Evolutionary conservation across 345 rosid genomes (phyloP).

Genomic region (Moricandia moricandioides): DNA sequence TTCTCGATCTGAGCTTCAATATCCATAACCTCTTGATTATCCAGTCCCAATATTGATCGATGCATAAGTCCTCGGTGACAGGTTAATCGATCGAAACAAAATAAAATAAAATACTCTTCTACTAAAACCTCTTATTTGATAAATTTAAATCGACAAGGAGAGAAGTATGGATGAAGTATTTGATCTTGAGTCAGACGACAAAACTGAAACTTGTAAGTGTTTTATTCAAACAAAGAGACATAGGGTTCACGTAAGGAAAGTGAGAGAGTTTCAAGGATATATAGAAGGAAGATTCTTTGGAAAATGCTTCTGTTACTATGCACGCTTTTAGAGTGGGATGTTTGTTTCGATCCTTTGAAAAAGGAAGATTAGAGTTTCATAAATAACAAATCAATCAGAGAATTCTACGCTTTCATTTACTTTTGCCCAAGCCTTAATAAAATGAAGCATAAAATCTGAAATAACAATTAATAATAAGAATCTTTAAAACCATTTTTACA

Average conservation of each 20-base stretch:
- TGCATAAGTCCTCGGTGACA: constrained; percentile 7
- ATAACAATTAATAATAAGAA: neutral
- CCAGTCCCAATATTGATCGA: constrained; percentile 16
- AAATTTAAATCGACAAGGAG: neutral
- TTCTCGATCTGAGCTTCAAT: constrained; percentile 36
- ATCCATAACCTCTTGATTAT: constrained; percentile 30
- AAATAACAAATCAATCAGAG: constrained; percentile 5
- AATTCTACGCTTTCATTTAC: neutral
- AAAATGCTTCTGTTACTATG: constrained; percentile 29
- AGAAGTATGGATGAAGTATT: neutral
- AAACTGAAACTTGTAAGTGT: neutral
- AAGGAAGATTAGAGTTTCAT: neutral
- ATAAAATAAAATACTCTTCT: neutral
- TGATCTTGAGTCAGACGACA: constrained; percentile 12
- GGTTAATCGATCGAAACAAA: neutral
- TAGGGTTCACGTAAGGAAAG: constrained; percentile 36
- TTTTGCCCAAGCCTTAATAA: neutral
- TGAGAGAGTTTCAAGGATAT: constrained; percentile 28
- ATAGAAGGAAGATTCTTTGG: constrained; percentile 27
- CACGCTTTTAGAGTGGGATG: constrained; percentile 35
- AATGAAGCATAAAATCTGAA: neutral
- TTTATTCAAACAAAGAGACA: constrained; percentile 11
- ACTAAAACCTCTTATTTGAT: neutral
- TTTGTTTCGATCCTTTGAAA: constrained; percentile 9
- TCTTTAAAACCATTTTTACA: neutral